Percentiles rank a stretch among this genome's conserved stretches.
Evolutionary conservation across 2,329 filamentous ascomycete species (phyloP).

Genomic region (Didymella arachidicola): DNA sequence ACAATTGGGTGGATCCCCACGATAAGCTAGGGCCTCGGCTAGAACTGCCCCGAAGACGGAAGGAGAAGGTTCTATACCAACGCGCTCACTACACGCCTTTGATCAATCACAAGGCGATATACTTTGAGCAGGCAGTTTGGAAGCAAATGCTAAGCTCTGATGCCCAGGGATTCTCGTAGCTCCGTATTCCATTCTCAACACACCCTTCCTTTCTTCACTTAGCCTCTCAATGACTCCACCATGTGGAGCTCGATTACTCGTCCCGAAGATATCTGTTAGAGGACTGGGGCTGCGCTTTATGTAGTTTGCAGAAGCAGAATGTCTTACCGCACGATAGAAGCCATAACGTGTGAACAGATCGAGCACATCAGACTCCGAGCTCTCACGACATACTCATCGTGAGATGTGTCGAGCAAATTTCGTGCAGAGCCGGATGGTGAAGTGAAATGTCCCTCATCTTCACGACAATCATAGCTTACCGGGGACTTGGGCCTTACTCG

Average conservation of each 20-base stretch:
- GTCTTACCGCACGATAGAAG: no score
- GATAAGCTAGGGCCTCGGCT: slow-evolving; percentile 31
- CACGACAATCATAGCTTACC: neutral
- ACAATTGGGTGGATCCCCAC: slow-evolving; percentile 27
- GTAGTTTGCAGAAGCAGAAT: neutral
- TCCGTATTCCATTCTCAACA: neutral
- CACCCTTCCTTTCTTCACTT: neutral
- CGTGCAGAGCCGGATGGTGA: neutral
- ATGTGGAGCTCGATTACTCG: neutral
- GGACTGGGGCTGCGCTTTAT: neutral
- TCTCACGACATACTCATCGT: neutral
- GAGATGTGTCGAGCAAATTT: neutral
- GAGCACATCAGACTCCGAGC: neutral
- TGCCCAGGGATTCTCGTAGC: neutral
- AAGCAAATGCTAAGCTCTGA: neutral
- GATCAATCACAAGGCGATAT: neutral
- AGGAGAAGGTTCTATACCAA: slow-evolving; percentile 4
- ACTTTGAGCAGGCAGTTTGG: neutral
- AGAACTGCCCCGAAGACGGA: slow-evolving; percentile 16
- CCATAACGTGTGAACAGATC: neutral
- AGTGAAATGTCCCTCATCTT: slow-evolving; percentile 1
- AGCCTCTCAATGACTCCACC: neutral
- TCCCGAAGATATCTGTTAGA: neutral
- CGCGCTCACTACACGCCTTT: neutral
- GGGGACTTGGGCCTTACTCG: no score